Evolutionary conservation across 192 early-diverging fungal genomes (phyloP).

Genomic region (Martensiomyces pterosporus): DNA sequence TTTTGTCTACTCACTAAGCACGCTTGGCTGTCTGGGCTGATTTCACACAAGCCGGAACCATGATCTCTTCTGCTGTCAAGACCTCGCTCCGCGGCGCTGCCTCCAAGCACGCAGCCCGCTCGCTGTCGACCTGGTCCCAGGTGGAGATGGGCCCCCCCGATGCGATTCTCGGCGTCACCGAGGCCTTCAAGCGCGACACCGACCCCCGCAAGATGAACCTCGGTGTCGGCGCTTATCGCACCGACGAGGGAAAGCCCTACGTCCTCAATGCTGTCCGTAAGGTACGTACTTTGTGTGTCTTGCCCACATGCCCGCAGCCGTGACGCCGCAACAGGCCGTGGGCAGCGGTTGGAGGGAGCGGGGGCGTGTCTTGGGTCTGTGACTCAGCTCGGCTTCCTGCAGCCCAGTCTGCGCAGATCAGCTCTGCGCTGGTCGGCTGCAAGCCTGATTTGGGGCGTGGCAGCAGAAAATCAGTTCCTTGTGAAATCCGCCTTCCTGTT

Average conservation of each 20-base stretch:
- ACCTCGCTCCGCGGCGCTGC: constrained; percentile 7
- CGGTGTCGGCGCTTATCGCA: constrained; percentile 96
- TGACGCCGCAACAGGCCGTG: too few relatives aligned
- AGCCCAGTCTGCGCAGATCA: too few relatives aligned
- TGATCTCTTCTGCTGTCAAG: constrained; percentile 18
- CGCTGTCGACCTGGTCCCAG: constrained; percentile 25
- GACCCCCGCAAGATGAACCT: constrained; percentile 96
- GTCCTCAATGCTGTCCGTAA: constrained; percentile 85
- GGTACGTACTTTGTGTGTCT: too few relatives aligned
- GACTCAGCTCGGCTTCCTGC: too few relatives aligned
- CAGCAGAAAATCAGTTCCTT: too few relatives aligned
- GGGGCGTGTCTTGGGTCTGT: too few relatives aligned
- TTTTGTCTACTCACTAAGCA: too few relatives aligned
- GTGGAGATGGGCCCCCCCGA: constrained; percentile 64
- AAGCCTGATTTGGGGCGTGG: too few relatives aligned
- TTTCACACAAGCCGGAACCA: background rate
- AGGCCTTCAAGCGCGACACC: constrained; percentile 89
- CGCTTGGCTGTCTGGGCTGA: too few relatives aligned
- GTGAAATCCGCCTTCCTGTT: background rate
- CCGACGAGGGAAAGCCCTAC: constrained; percentile 88
- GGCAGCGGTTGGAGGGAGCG: too few relatives aligned
- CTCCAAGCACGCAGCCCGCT: constrained; percentile 2
- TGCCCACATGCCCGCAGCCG: too few relatives aligned
- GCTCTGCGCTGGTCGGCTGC: too few relatives aligned
- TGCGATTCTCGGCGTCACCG: constrained; percentile 83